Conservation (phyloP, 495 filamentous ascomycete species). For the Amniculicola lignicola region DNA sequence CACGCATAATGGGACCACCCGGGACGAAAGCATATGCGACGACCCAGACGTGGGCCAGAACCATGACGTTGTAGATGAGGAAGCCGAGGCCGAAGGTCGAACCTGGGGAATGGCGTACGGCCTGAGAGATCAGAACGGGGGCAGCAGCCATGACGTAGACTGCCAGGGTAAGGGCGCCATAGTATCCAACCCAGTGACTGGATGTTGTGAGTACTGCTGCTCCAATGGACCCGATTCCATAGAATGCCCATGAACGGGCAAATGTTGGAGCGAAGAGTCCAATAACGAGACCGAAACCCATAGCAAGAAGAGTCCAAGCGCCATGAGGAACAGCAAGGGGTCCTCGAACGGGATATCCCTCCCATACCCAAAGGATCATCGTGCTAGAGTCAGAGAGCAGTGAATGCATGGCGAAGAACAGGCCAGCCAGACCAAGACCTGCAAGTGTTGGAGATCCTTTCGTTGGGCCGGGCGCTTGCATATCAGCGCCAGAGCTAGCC, state of each 20-base stretch:
- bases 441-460: slow-evolving; percentile 70
- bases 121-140: slow-evolving; percentile 70
- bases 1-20: slow-evolving; percentile 86
- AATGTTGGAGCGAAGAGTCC: slow-evolving; percentile 70
- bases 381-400: slow-evolving; percentile 96
- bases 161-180: slow-evolving; percentile 72
- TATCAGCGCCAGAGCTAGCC: slow-evolving; percentile 26
- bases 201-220: slow-evolving; percentile 77
- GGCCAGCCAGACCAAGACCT: slow-evolving; percentile 72
- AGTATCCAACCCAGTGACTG: slow-evolving; percentile 84
- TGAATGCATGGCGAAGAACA: slow-evolving; percentile 90
- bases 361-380: slow-evolving; percentile 99
- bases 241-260: slow-evolving; percentile 77
- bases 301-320: slow-evolving; percentile 74
- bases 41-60: slow-evolving; percentile 96
- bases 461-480: slow-evolving; percentile 35
- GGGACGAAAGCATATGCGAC: slow-evolving; percentile 99
- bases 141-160: slow-evolving; percentile 80
- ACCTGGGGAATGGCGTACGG: slow-evolving; percentile 69
- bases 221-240: slow-evolving; percentile 70
- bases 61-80: slow-evolving; percentile 82
- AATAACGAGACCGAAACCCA: slow-evolving; percentile 77
- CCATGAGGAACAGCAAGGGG: slow-evolving; percentile 88
- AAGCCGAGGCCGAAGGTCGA: slow-evolving; percentile 83
- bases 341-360: slow-evolving; percentile 87